Evolutionary conservation across 2,329 filamentous ascomycete genomes (phyloP), one percentile per base, ranked within the genome.

Genomic region (Epichloe amarillans): DNA sequence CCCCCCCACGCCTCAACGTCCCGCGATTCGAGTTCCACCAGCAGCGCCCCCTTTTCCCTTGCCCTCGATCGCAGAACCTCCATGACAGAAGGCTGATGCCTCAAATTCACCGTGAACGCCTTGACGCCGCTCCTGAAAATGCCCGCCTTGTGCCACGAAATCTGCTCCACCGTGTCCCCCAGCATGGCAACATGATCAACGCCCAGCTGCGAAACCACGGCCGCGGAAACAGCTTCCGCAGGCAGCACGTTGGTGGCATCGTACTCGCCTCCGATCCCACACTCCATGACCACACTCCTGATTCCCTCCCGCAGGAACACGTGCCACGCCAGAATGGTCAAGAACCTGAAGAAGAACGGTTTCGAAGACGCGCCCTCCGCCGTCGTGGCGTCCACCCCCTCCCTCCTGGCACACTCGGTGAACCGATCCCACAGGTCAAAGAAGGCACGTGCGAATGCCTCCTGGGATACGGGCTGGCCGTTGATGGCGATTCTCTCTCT

Each of bases 211-310:
- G 88, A 83, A 38, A 96, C 82, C 0, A 84, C 86, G 1, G 82
- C 78, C 1, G 82, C 83, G 6, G 79, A 82, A 1, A 89, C 84
- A 12, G 78, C 74, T 11, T 75, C 72, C 0, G 69, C 50, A 0
- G 74, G 73, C 5, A 98, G 67, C 21, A 97, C 78, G 61, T 97
- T 97, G 10, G 93, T 98, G 30, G 86, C 85, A 62, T 97, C 91
- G 61, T 89, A 89, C 68, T 95, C 88, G 46, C 90, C 93, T 15
- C 93, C 93, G 55, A 97, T 94, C 0, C 93, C 93, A 60, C 88
- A 95, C 68, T 98, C 93, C 36, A 97, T 76, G 10, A 97, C 81
- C 0, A 88, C 90, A 17, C 81, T 81, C 55, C 83, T 75, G 0
- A 96, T 82, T 1, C 84, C 83, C 63, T 93, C 84, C 46, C 74